phyloP scores from a whole-genome alignment of 306 rosid species.

The Astragalus membranaceus region DNA sequence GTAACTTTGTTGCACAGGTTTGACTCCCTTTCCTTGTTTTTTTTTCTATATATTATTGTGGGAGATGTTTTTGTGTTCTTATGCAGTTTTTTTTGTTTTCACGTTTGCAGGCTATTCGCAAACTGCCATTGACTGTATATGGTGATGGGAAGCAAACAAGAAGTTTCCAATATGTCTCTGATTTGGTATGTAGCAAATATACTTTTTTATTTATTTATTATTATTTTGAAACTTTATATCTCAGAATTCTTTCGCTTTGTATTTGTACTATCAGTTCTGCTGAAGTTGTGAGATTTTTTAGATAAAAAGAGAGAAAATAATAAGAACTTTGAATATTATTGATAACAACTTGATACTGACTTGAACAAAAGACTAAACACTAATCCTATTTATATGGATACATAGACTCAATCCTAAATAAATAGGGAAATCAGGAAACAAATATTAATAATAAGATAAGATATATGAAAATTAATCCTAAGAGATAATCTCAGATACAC shows the following conservation, averaged over 20 bases:
- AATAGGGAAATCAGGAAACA: too few species aligned
- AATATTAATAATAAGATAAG: too few species aligned
- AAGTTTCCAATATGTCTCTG: conserved; percentile 97
- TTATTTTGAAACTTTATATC: not conserved
- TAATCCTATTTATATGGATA: too few species aligned
- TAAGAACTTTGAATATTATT: too few species aligned
- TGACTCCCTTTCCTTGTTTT: not conserved
- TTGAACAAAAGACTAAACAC: too few species aligned
- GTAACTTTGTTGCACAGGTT: conserved; percentile 98
- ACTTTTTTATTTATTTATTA: not conserved
- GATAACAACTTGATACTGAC: too few species aligned
- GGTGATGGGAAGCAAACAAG: conserved; percentile 97
- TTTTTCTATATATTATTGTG: not conserved
- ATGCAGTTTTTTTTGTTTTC: not conserved
- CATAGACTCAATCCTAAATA: too few species aligned
- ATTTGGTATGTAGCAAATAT: conserved; percentile 56
- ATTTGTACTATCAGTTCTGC: not conserved
- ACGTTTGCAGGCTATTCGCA: conserved; percentile 75
- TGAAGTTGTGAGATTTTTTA: too few species aligned
- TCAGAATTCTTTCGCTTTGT: not conserved
- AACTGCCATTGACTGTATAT: conserved; percentile 82
- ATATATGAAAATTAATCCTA: too few species aligned
- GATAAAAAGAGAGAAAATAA: too few species aligned
- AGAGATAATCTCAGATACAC: too few species aligned
- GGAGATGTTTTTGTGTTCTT: not conserved